Percentiles rank a stretch among this genome's conserved stretches.
These are phyloP conservation scores for Puccinia novopanici DNA, from an alignment of 1,284 basidiomycete genomes.

Conservation along the genomic window DNA sequence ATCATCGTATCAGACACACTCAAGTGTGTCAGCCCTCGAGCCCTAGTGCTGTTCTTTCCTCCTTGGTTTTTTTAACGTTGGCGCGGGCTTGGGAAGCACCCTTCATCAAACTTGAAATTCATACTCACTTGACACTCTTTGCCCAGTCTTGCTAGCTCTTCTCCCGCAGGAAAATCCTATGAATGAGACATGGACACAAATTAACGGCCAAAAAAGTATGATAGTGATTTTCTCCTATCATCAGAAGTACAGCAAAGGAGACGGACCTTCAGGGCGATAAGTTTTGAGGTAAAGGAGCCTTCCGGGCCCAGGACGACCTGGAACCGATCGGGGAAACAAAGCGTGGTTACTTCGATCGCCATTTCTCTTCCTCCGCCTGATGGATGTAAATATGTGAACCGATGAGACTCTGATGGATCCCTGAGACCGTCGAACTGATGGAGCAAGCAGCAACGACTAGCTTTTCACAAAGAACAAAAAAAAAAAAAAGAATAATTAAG, in stretches of 20 bases:
- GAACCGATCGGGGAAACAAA: conserved; percentile 7
- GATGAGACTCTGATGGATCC: too few species aligned
- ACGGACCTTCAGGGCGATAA: conserved; percentile 18
- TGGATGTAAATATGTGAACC: too few species aligned
- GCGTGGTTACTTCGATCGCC: neutral
- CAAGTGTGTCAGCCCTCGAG: neutral
- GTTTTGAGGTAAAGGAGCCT: conserved; percentile 22
- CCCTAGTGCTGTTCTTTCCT: too few species aligned
- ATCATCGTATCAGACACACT: neutral
- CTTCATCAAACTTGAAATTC: too few species aligned
- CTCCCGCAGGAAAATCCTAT: conserved; percentile 2
- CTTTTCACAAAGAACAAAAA: too few species aligned
- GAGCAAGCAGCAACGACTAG: too few species aligned
- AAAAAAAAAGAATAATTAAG: too few species aligned
- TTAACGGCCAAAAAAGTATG: neutral
- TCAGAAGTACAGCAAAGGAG: neutral
- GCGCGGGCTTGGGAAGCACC: too few species aligned
- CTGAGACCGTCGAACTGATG: too few species aligned
- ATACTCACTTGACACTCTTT: conserved; percentile 32
- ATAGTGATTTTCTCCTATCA: neutral
- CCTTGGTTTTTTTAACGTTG: too few species aligned
- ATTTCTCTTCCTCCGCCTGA: too few species aligned
- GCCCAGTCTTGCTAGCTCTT: conserved; percentile 21
- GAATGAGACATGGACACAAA: neutral
- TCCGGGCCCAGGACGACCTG: conserved; percentile 14